These are phyloP conservation scores for Xylaria arbuscula DNA, from an alignment of 2,329 filamentous ascomycete species.

Conservation along the genomic window DNA sequence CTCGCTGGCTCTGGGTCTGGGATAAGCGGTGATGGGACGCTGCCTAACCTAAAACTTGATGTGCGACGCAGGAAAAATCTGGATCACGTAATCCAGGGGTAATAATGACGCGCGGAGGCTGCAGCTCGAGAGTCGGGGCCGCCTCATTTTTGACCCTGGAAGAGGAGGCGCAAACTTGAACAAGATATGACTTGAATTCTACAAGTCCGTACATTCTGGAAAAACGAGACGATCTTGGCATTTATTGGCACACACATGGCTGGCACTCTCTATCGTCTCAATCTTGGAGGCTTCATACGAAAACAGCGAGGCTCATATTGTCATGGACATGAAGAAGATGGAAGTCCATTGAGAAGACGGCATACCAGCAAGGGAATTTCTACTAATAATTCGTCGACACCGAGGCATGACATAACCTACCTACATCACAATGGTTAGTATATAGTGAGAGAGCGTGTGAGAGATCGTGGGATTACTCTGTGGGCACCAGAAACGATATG, in stretches of 20 bases:
- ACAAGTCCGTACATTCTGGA: neutral
- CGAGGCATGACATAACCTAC: neutral
- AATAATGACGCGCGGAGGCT: neutral
- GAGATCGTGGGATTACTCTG: neutral
- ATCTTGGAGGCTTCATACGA: neutral
- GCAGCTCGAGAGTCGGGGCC: neutral
- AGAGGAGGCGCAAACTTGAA: neutral
- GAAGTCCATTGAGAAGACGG: neutral
- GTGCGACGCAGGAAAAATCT: conserved; percentile 35
- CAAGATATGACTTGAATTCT: conserved; percentile 1
- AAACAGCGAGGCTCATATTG: neutral
- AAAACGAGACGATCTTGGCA: neutral
- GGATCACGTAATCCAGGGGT: conserved; percentile 3
- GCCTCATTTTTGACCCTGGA: neutral
- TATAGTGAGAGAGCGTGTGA: neutral
- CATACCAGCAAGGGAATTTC: neutral
- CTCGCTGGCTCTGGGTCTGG: conserved; percentile 2
- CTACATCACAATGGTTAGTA: neutral
- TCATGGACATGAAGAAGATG: conserved; percentile 4
- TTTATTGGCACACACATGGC: neutral
- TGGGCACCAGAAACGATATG: neutral
- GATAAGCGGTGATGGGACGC: conserved; percentile 14
- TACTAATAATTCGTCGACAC: neutral
- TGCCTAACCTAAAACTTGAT: conserved; percentile 42
- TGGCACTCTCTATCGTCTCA: neutral